Base-by-base conservation (phyloP, 257 asterid genomes). In the Scutellaria galericulata region DNA sequence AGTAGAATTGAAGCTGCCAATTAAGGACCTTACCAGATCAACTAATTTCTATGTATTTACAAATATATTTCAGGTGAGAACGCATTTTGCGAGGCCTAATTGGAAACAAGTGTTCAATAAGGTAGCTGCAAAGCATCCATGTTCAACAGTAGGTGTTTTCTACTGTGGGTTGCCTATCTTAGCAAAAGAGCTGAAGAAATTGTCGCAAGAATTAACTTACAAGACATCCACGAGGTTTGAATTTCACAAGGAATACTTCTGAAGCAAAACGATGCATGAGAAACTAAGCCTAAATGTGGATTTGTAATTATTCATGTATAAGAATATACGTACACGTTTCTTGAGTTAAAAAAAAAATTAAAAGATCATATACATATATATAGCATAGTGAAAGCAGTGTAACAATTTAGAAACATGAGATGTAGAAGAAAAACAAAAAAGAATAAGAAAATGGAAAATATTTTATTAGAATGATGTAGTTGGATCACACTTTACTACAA, bases 101-200 rank as follows among this genome's bases (percentile, higher is more conserved):
- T 93, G 97, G 98, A 86, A 67, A 64, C 88, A 93, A 68, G 97
- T 89, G 78, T 93, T 93, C 86, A 79, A 79, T 80, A 93, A 87
- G 81, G 78, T 90, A 68, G 97, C 97, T 15, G 76, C 75, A 54
- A 93, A 87, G 81, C 87, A 93, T 80, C 98, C 98, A 11, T 82
- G 88, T 64, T 85, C 93, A 22, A 88, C 89, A 77, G 82, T 93
- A 80, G 98, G 97, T 72, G 93, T 90, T 64, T 90, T 88, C 85
- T 88, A 86, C 71, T 90, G 96, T 42, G 97, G 97, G 70, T 80
- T 76, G 88, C 96, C 96, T 9, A 86, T 79, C 72, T 74, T 90
- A 83, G 96, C 96, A 59, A 86, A 90, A 86, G 96, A 90, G 74
- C 83, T 90, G 69, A 88, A 84, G 82, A 84, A 86, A 71, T 80